Evolutionary conservation across 805 yeast species (phyloP).

Genomic region (Yarrowia sp.): DNA sequence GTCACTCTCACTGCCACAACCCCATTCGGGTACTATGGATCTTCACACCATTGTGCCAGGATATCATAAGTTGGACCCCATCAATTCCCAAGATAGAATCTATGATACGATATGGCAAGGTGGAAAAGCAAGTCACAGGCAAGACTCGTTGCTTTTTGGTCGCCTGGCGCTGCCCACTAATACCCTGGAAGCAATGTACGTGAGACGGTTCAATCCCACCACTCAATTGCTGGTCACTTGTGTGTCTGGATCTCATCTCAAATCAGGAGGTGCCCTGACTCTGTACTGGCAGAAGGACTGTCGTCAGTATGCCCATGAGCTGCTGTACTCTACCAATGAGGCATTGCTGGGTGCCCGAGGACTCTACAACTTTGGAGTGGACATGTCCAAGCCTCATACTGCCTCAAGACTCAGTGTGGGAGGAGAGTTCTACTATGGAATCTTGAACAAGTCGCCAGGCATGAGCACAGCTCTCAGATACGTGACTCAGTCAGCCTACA

Average conservation of each 20-base stretch:
- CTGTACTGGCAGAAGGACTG: constrained; percentile 59
- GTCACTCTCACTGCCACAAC: constrained; percentile 52
- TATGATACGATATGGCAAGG: constrained; percentile 34
- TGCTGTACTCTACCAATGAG: constrained; percentile 79
- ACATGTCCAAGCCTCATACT: constrained; percentile 28
- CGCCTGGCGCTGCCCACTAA: constrained; percentile 84
- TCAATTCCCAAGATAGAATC: constrained; percentile 32
- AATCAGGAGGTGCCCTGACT: constrained; percentile 48
- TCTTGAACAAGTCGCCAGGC: constrained; percentile 82
- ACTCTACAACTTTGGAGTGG: constrained; percentile 59
- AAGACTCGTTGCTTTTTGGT: constrained; percentile 64
- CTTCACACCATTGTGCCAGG: constrained; percentile 70
- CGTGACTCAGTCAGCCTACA: constrained; percentile 76
- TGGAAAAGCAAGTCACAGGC: constrained; percentile 33
- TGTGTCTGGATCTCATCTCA: constrained; percentile 60
- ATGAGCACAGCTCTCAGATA: constrained; percentile 80
- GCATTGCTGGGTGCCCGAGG: constrained; percentile 76
- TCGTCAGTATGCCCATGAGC: constrained; percentile 63
- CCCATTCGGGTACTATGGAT: constrained; percentile 49
- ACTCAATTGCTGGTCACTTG: constrained; percentile 71
- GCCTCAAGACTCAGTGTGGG: constrained; percentile 69
- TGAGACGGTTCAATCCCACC: constrained; percentile 55
- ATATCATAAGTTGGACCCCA: constrained; percentile 56
- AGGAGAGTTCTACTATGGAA: constrained; percentile 85
- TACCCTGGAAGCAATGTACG: constrained; percentile 80